Evolutionary conservation across 495 filamentous ascomycete genomes (phyloP).

Genomic region (Trichoderma erinaceum): DNA sequence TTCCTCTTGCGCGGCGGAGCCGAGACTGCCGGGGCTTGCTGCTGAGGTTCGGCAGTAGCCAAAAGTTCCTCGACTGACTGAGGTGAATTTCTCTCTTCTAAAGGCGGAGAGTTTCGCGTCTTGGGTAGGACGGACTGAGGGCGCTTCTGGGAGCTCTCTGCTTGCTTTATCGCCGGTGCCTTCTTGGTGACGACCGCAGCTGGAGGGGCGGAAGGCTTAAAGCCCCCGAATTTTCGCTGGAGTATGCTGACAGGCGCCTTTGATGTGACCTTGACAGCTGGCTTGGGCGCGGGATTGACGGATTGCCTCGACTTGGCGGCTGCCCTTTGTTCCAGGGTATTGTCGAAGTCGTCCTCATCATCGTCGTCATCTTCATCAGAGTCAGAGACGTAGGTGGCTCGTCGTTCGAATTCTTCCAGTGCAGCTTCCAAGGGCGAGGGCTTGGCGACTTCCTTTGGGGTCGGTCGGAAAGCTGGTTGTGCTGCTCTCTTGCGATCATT

Average conservation of each 20-base stretch:
- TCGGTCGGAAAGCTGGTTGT: constrained; percentile 20
- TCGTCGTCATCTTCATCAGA: constrained; percentile 1
- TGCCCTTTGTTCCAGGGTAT: constrained; percentile 16
- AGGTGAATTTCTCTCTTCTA: constrained; percentile 1
- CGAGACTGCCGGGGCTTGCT: background rate
- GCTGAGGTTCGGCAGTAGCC: background rate
- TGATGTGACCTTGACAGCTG: background rate
- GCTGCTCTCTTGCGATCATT: constrained; percentile 29
- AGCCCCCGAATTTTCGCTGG: background rate
- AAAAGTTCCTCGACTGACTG: background rate
- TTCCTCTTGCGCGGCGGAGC: constrained; percentile 26
- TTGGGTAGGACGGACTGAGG: background rate
- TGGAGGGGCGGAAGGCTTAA: background rate
- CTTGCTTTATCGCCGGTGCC: background rate
- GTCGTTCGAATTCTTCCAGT: background rate
- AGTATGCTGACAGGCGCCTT: background rate
- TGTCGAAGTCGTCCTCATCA: constrained; percentile 18
- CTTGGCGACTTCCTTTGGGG: background rate
- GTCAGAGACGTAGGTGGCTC: constrained; percentile 21
- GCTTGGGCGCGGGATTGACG: background rate
- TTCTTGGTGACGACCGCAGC: background rate
- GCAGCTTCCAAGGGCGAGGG: background rate
- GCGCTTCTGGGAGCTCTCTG: background rate
- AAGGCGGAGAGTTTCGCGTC: constrained; percentile 1
- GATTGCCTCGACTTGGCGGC: background rate